These are phyloP conservation scores for Basidiobolus heterosporus DNA, from an alignment of 371 early-diverging fungal species.

Conservation along the genomic window DNA sequence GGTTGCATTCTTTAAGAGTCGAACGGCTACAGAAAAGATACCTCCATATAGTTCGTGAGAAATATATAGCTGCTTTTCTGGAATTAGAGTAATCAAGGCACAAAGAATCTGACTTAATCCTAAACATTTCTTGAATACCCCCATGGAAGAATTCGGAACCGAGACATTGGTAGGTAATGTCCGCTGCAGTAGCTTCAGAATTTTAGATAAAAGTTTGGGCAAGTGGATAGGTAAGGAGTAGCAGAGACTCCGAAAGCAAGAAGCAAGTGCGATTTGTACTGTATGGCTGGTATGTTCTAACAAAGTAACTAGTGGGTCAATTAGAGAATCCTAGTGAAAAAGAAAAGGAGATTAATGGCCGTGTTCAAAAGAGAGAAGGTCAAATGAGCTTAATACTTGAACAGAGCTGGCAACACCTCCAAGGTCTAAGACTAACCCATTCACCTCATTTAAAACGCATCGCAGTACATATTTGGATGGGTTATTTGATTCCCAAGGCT, in stretches of 20 bases:
- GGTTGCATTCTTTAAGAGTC: background rate
- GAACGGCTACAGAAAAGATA: background rate
- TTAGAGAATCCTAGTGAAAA: conserved; percentile 27
- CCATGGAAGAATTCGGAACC: too few species aligned
- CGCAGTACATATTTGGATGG: conserved; percentile 39
- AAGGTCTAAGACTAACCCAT: conserved; percentile 50
- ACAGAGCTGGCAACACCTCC: conserved; percentile 54
- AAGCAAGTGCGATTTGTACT: conserved; percentile 58
- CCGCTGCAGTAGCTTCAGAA: conserved; percentile 23
- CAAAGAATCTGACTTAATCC: too few species aligned
- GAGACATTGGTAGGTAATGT: too few species aligned
- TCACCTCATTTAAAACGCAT: conserved; percentile 53
- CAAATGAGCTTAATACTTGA: conserved; percentile 22
- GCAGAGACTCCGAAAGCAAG: conserved; percentile 52
- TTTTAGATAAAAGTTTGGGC: conserved; percentile 34
- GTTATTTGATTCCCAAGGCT: conserved; percentile 27
- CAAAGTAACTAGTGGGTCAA: conserved; percentile 45
- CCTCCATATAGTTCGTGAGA: conserved; percentile 3
- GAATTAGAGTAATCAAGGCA: too few species aligned
- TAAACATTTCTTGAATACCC: too few species aligned
- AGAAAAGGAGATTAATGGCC: background rate
- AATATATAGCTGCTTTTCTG: too few species aligned
- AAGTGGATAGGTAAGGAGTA: conserved; percentile 46
- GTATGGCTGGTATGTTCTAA: conserved; percentile 47
- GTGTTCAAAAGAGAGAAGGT: background rate